phyloP scores from a whole-genome alignment of 2,329 filamentous ascomycete species.

The Hypoxylon sp. region DNA sequence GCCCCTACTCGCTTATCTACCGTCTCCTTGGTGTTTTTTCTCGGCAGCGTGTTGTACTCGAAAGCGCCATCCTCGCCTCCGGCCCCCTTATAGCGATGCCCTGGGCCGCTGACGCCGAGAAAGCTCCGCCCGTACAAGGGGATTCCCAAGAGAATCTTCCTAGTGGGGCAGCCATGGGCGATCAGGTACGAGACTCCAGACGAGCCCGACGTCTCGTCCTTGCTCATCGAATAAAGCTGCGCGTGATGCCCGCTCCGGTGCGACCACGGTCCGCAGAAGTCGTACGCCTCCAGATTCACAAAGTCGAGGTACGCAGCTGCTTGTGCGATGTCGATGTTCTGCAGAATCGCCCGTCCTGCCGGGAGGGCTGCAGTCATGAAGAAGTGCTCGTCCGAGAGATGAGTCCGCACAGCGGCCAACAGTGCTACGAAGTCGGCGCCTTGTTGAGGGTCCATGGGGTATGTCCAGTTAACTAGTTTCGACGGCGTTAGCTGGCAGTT shows the following conservation, averaged over 20 bases:
- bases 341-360: slow-evolving; percentile 69
- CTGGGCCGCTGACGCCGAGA: slow-evolving; percentile 68
- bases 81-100: slow-evolving; percentile 64
- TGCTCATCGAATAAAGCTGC: slow-evolving; percentile 71
- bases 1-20: slow-evolving; percentile 73
- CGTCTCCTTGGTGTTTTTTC: slow-evolving; percentile 66
- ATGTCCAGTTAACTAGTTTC: slow-evolving; percentile 78
- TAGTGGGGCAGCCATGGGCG: slow-evolving; percentile 69
- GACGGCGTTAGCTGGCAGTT: slow-evolving; percentile 4
- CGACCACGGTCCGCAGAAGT: slow-evolving; percentile 78
- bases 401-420: slow-evolving; percentile 69
- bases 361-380: slow-evolving; percentile 77
- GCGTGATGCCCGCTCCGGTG: slow-evolving; percentile 75
- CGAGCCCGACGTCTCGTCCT: slow-evolving; percentile 71
- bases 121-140: slow-evolving; percentile 81
- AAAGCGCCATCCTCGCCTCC: slow-evolving; percentile 74
- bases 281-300: slow-evolving; percentile 82
- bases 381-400: slow-evolving; percentile 73
- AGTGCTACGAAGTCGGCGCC: slow-evolving; percentile 75
- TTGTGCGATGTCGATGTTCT: slow-evolving; percentile 71
- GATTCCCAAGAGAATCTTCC: slow-evolving; percentile 78
- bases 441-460: slow-evolving; percentile 71
- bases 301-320: slow-evolving; percentile 74
- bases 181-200: slow-evolving; percentile 72
- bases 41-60: slow-evolving; percentile 75